Evolutionary conservation across 31 red algal species (phyloP).

Genomic region (Bonnemaisonia californica): DNA sequence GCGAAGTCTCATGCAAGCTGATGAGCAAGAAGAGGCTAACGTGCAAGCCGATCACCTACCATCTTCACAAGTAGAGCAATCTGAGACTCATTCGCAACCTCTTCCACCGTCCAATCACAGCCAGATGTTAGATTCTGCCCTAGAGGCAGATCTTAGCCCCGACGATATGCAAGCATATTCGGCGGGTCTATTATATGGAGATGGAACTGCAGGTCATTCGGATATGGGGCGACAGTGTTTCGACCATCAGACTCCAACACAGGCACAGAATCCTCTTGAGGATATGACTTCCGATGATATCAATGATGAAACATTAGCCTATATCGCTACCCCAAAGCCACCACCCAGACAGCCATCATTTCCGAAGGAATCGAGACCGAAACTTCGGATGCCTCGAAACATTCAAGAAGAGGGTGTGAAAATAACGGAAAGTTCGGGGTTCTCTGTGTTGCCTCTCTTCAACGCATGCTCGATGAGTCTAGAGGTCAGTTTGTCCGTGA

Average conservation of each 20-base stretch:
- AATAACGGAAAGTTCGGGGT: neutral
- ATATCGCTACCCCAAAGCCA: neutral
- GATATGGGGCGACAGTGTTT: neutral
- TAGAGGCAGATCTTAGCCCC: no score
- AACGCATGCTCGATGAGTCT: neutral
- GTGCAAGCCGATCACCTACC: neutral
- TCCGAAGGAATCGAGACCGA: slow-evolving; percentile 8
- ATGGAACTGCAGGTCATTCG: neutral
- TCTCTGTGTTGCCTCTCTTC: slow-evolving; percentile 3
- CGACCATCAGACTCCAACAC: neutral
- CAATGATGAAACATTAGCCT: neutral
- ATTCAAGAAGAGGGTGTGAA: slow-evolving; percentile 1
- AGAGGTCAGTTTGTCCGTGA: neutral
- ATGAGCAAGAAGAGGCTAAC: neutral
- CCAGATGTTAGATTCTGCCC: neutral
- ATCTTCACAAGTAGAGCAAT: neutral
- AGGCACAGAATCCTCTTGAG: neutral
- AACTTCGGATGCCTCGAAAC: slow-evolving; percentile 24
- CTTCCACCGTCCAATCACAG: neutral
- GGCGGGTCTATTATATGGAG: neutral
- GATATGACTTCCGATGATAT: neutral
- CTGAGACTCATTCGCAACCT: neutral
- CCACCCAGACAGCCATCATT: neutral
- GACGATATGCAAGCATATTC: no score
- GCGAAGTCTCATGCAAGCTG: neutral